These are phyloP conservation scores for Aureobasidium melanogenum DNA, from an alignment of 2,329 filamentous ascomycete genomes.

Conservation along the genomic window DNA sequence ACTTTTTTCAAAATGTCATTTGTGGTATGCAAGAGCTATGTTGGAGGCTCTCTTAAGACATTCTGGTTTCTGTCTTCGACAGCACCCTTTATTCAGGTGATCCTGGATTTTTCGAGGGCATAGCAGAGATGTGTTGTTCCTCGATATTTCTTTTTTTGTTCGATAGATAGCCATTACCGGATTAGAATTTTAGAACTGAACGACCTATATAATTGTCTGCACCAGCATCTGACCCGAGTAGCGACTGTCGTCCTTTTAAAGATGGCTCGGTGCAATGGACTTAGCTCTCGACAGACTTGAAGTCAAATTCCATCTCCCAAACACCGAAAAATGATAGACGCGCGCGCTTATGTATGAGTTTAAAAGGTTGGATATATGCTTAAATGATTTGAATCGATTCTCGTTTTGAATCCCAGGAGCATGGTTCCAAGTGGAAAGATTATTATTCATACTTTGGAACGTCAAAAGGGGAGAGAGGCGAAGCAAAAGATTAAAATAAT, in stretches of 20 bases:
- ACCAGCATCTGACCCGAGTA: not conserved
- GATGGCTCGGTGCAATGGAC: not conserved
- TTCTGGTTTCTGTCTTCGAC: not conserved
- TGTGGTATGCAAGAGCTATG: not conserved
- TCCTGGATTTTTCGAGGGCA: not conserved
- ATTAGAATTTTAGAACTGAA: too few relatives aligned
- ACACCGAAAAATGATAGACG: not conserved
- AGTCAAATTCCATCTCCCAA: not conserved
- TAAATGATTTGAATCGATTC: not conserved
- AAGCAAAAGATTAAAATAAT: not conserved
- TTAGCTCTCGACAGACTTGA: not conserved
- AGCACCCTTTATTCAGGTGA: not conserved
- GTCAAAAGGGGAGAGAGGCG: not conserved
- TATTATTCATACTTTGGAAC: not conserved
- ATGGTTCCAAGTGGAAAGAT: not conserved
- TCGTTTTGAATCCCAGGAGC: not conserved
- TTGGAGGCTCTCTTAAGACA: not conserved
- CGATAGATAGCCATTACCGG: too few relatives aligned
- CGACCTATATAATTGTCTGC: not conserved
- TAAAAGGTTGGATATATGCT: not conserved
- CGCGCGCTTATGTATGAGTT: not conserved
- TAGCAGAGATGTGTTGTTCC: not conserved
- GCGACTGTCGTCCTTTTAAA: not conserved
- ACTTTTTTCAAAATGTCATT: not conserved
- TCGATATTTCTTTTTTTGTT: too few relatives aligned